Evolutionary conservation across 805 yeast species (phyloP).

Genomic region (Yueomyces sp.): DNA sequence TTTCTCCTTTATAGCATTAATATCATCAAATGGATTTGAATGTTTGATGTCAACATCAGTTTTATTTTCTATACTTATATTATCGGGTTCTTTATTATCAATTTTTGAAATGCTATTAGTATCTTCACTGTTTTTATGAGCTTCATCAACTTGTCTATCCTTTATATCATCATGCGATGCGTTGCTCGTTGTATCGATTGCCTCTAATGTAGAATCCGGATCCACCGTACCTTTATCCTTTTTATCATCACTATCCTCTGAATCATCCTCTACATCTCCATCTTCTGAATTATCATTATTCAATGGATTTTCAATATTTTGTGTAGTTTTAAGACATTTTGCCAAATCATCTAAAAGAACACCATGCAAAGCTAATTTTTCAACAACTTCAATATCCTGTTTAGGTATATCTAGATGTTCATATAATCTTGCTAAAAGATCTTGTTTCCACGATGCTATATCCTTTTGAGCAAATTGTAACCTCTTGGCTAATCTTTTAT

Average conservation of each 20-base stretch:
- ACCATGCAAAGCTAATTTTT: conserved; percentile 72
- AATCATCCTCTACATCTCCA: background rate
- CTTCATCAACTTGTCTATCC: background rate
- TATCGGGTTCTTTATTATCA: background rate
- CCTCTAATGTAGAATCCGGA: background rate
- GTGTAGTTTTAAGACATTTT: conserved; percentile 40
- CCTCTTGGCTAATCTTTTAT: conserved; percentile 38
- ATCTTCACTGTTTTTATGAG: background rate
- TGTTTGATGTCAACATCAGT: conserved; percentile 4
- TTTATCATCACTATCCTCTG: conserved; percentile 1
- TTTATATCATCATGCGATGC: background rate
- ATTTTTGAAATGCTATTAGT: background rate
- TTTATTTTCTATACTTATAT: background rate
- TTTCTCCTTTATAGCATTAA: background rate
- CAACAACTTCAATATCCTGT: conserved; percentile 82
- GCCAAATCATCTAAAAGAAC: conserved; percentile 61
- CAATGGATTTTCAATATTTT: conserved; percentile 39
- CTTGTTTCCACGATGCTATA: conserved; percentile 74
- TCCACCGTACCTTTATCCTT: background rate
- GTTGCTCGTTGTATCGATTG: background rate
- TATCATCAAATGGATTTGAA: conserved; percentile 4
- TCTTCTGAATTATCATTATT: conserved; percentile 5
- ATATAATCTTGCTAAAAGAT: conserved; percentile 56
- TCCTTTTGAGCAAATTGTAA: conserved; percentile 60
- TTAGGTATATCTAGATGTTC: conserved; percentile 64